Conservation (phyloP, 192 early-diverging fungal genomes). For the Dissophora globulifera region DNA sequence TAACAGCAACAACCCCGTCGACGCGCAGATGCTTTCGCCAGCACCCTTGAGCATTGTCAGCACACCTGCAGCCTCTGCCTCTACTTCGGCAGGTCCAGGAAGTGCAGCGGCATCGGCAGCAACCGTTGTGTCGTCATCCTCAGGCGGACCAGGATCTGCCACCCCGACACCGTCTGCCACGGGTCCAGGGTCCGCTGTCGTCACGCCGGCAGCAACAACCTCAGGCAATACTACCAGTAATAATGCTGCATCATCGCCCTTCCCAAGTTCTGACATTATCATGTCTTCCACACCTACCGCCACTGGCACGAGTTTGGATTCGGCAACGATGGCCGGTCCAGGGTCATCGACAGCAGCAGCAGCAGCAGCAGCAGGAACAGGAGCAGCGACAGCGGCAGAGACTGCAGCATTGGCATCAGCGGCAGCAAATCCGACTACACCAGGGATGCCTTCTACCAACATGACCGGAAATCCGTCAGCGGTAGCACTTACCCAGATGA, state of each 20-base stretch:
- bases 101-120: background rate
- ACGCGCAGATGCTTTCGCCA: slow-evolving; percentile 34
- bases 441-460: slow-evolving; percentile 25
- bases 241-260: slow-evolving; percentile 9
- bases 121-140: background rate
- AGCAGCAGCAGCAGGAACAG: background rate
- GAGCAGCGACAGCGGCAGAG: background rate
- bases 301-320: background rate
- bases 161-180: background rate
- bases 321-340: background rate
- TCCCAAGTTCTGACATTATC: slow-evolving; percentile 22
- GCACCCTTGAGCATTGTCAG: slow-evolving; percentile 22
- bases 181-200: background rate
- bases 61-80: slow-evolving; percentile 13
- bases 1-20: background rate
- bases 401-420: background rate
- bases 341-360: background rate
- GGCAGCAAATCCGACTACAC: slow-evolving; percentile 4
- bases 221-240: no score
- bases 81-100: background rate
- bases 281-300: slow-evolving; percentile 26
- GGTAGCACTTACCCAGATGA: slow-evolving; percentile 34
- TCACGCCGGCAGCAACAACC: background rate
- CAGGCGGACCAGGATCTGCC: slow-evolving; percentile 1
- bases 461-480: background rate